phyloP scores from a whole-genome alignment of 1,284 basidiomycete genomes.

The Leccinum subrobustum region DNA sequence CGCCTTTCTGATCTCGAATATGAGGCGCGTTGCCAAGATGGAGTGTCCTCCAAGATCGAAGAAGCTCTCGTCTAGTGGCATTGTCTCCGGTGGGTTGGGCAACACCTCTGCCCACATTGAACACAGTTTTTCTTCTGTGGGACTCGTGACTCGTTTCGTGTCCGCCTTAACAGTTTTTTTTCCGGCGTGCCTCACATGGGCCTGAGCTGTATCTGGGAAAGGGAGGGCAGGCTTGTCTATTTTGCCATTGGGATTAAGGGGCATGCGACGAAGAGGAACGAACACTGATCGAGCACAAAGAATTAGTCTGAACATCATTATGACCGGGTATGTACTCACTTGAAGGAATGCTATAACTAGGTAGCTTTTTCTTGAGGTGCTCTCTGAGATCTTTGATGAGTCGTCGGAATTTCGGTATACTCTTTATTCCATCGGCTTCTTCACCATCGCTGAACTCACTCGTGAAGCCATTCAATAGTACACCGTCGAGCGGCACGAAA shows the following conservation, averaged over 20 bases:
- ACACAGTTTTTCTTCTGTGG: slow-evolving; percentile 82
- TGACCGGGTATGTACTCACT: slow-evolving; percentile 51
- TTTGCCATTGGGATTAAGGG: slow-evolving; percentile 98
- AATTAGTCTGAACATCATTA: slow-evolving; percentile 9
- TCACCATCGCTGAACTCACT: slow-evolving; percentile 70
- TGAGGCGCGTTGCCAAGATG: slow-evolving; percentile 94
- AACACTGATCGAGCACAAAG: slow-evolving; percentile 60
- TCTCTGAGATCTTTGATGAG: slow-evolving; percentile 95
- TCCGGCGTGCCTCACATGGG: slow-evolving; percentile 42
- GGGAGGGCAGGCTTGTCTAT: slow-evolving; percentile 98
- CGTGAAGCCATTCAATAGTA: slow-evolving; percentile 70
- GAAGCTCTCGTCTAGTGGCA: slow-evolving; percentile 93
- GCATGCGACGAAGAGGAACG: slow-evolving; percentile 93
- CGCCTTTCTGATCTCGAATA: slow-evolving; percentile 94
- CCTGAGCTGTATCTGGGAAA: slow-evolving; percentile 95
- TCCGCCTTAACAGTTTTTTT: slow-evolving; percentile 31
- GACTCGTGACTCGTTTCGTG: slow-evolving; percentile 43
- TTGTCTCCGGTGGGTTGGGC: slow-evolving; percentile 75
- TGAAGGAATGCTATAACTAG: slow-evolving; percentile 89
- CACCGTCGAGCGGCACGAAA: slow-evolving; percentile 88
- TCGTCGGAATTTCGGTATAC: slow-evolving; percentile 79
- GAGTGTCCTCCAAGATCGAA: slow-evolving; percentile 99
- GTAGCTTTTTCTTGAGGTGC: slow-evolving; percentile 96
- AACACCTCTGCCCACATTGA: slow-evolving; percentile 84
- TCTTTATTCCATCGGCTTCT: slow-evolving; percentile 60